A percentile compares a stretch with the other conserved stretches of the same genome.
These are phyloP conservation scores for Scutellaria minor DNA, from an alignment of 257 asterid genomes.

Conservation along the genomic window DNA sequence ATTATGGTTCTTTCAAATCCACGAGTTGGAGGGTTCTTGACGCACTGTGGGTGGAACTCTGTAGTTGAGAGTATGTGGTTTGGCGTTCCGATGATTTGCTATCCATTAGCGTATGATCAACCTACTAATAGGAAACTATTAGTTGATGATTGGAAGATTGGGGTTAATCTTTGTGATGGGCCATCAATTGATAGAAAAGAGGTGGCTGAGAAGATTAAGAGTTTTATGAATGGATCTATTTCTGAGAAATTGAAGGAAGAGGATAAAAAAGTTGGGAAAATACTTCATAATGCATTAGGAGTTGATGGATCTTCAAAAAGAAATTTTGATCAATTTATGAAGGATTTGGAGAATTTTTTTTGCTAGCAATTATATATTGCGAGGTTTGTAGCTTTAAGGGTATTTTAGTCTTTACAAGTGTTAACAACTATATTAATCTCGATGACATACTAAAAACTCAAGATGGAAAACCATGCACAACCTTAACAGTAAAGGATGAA, in stretches of 20 bases:
- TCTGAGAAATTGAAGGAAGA: constrained; percentile 17
- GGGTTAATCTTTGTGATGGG: constrained; percentile 32
- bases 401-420: too few species aligned
- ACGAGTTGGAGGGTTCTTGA: constrained; percentile 24
- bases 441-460: too few species aligned
- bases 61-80: constrained; percentile 25
- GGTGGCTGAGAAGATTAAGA: constrained; percentile 29
- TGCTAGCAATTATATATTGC: background rate
- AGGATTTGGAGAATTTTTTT: background rate
- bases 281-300: background rate
- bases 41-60: constrained; percentile 34
- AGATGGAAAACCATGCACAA: too few species aligned
- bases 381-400: too few species aligned
- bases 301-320: constrained; percentile 19
- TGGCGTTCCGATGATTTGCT: constrained; percentile 34
- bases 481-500: too few species aligned
- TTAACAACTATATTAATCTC: too few species aligned
- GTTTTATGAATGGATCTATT: constrained; percentile 3
- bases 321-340: constrained; percentile 13
- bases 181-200: constrained; percentile 8
- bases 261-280: background rate
- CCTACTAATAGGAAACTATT: constrained; percentile 32
- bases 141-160: constrained; percentile 35
- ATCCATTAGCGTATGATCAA: constrained; percentile 26
- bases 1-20: constrained; percentile 16